Conservation (phyloP, 164 flowering plant genomes). For the Stephania cephalantha region DNA sequence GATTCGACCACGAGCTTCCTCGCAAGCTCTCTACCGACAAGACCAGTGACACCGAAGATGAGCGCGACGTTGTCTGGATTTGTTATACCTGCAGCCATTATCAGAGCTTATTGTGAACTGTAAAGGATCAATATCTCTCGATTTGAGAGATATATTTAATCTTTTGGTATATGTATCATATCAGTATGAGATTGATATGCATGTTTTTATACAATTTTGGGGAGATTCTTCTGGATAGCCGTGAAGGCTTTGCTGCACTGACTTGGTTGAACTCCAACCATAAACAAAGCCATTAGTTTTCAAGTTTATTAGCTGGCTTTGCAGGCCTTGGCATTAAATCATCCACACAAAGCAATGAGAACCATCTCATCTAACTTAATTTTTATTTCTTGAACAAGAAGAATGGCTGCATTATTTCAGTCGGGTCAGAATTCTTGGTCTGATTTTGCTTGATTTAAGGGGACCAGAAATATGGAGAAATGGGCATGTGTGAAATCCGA, state of each 20-base stretch:
- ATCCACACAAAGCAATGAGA: neutral
- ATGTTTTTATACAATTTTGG: neutral
- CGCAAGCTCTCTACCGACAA: slow-evolving; percentile 73
- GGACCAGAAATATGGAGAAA: neutral
- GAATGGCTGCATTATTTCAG: neutral
- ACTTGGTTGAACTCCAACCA: slow-evolving; percentile 1
- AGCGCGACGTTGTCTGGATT: slow-evolving; percentile 35
- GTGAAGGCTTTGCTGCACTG: slow-evolving; percentile 3
- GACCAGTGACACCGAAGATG: slow-evolving; percentile 79
- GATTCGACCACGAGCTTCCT: slow-evolving; percentile 26
- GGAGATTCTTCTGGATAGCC: neutral
- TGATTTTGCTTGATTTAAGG: neutral
- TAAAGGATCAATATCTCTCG: neutral
- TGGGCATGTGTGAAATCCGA: neutral
- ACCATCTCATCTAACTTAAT: neutral
- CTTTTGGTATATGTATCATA: too few relatives aligned
- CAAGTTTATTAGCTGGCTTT: neutral
- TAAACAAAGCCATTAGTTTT: neutral
- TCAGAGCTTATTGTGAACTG: neutral
- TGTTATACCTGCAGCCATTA: slow-evolving; percentile 10
- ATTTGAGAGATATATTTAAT: too few relatives aligned
- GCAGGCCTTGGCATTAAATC: neutral
- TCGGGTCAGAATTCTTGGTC: neutral
- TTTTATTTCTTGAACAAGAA: neutral
- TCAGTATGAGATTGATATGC: neutral